Base-by-base conservation (phyloP, 306 rosid genomes). In the Citrullus colocynthis region DNA sequence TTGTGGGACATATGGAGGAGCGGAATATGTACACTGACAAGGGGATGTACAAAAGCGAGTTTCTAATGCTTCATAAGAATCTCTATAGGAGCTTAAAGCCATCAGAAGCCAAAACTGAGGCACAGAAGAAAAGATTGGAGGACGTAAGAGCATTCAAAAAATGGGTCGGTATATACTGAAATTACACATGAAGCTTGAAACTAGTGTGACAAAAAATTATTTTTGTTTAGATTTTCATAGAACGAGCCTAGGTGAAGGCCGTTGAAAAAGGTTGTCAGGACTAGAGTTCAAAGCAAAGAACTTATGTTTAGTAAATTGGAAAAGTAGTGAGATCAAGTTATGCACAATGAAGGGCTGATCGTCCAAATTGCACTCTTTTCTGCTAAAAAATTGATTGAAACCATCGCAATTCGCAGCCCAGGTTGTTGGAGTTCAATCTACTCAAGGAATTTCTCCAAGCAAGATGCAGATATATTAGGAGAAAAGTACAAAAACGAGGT, bases 21-120 rank as follows among this genome's bases (percentile, higher is more conserved):
- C 78, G 59, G 78, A 83, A 82, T 59, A 89, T 87, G 88, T 90
- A 71, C 78, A 52, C 85, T 24, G 96, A 92, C 81, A 95, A 89
- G 81, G 84, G 87, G 87, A 84, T 92, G 91, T 90, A 89, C 87
- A 89, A 77, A 87, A 80, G 74, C 37, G 90, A 90, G 91, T 95
- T 90, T 80, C 79, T 90, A 58, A 95, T 87, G 82, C 87, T 86
- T 83, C 92, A 92, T 76, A 90, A 78, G 86, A 85, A 89, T 85
- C 96, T 95, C 75, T 95, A 92, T 73, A 86, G 85, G 80, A 88
- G 81, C 75, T 82, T 92, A 71, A 89, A 88, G 85, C 84, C 88
- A 48, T 85, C 96, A 15, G 79, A 90, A 79, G 80, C 91, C 45
- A 90, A 79, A 87, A 92, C 92, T 36, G 97, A 92, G 72, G 93